Base-by-base conservation (phyloP, 2,329 filamentous ascomycete species). In the Podosphaera aphanis region DNA sequence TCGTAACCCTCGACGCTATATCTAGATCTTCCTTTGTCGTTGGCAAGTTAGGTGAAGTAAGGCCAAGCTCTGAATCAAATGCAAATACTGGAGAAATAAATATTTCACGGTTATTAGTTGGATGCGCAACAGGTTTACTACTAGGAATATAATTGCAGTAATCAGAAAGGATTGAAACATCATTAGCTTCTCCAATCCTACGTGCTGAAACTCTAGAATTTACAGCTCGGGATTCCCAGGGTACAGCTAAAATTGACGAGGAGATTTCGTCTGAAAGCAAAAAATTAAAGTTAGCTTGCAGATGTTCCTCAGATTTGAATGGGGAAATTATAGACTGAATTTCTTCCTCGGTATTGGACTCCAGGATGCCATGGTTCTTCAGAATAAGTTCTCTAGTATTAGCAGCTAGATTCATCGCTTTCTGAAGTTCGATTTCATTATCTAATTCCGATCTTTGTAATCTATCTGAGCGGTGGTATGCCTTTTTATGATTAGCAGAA, bases 351-450 rank as follows among this genome's bases (percentile, higher is more conserved):
- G 11, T 15, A 13, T 41, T 16, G 20, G 38, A 11, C 6, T 23
- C n/a, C n/a, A 43, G 15, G 16, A 13, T 20, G 1, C 31, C n/a
- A 11, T 31, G 23, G 7, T 4, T 33, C 7, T 16, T 16, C 25
- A 33, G 15, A 13, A 50, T 48, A 2, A 46, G 44, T 3, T 40
- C 45, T 44, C 42, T 44, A 2, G 49, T 44, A 29, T 36, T 47
- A 21, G 51, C 49, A 4, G 48, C 49, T 41, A 50, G 45, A 19
- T 54, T 49, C 5, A 44, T 51, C 11, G 49, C 48, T 29, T 50
- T 49, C 36, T 49, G 48, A 6, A 53, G 29, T 44, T 50, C 48
- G 5, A 44, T 31, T 8, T 49, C 29, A 31, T 49, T 45, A 35
- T 46, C 44, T 23, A 33, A 37, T n/a, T 29, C 35, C 20, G 48